phyloP scores from a whole-genome alignment of 257 asterid genomes.

The Striga asiatica region DNA sequence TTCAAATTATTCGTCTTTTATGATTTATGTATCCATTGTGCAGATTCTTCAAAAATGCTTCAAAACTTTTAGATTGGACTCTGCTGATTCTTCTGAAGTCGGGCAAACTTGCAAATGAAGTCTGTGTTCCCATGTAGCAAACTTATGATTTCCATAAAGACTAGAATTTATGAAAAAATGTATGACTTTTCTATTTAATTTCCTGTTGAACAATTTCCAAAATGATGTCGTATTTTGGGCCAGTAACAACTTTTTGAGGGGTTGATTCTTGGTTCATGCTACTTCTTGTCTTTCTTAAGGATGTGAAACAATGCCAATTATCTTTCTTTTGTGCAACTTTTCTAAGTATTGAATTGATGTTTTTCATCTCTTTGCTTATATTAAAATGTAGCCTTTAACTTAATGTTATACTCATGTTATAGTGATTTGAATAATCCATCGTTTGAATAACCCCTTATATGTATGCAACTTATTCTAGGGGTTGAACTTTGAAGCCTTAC shows the following conservation, averaged over 20 bases:
- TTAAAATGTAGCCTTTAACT: constrained; percentile 5
- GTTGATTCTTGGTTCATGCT: not conserved
- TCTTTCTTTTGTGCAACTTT: constrained; percentile 16
- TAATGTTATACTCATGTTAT: not conserved
- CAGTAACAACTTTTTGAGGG: constrained; percentile 29
- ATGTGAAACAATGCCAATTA: constrained; percentile 22
- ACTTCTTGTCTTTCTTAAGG: constrained; percentile 8
- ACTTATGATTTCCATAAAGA: constrained; percentile 52
- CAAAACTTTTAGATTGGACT: constrained; percentile 82
- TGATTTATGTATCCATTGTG: constrained; percentile 65
- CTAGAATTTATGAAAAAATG: constrained; percentile 46
- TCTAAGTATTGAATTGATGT: constrained; percentile 7
- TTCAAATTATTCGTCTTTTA: constrained; percentile 30
- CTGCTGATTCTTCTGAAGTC: constrained; percentile 98
- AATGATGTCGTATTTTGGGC: constrained; percentile 35
- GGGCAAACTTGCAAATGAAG: constrained; percentile 77
- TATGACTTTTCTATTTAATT: constrained; percentile 30
- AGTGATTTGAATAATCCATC: not conserved
- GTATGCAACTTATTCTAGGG: not conserved
- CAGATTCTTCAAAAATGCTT: constrained; percentile 88
- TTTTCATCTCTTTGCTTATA: constrained; percentile 13
- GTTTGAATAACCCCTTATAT: constrained; percentile 3
- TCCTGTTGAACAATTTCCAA: constrained; percentile 41
- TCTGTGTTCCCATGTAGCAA: constrained; percentile 72
- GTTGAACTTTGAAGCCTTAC: constrained; percentile 10